These are phyloP conservation scores for Phoenix roebelenii DNA, from an alignment of 176 grass and related monocot species.

Conservation along the genomic window DNA sequence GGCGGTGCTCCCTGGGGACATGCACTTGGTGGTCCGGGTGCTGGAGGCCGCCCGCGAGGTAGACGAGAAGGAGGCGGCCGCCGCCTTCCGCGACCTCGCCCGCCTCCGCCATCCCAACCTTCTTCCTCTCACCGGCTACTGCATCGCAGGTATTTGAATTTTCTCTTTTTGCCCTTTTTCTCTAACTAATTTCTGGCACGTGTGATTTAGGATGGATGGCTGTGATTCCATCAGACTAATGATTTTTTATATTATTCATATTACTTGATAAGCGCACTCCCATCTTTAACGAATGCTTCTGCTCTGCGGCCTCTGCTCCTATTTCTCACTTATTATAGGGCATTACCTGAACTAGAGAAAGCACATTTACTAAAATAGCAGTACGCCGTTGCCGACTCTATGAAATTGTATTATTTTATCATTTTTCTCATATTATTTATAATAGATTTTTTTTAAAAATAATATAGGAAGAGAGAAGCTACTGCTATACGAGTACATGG, in stretches of 20 bases:
- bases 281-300: too few species aligned
- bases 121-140: conserved; percentile 80
- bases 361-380: too few species aligned
- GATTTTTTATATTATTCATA: too few species aligned
- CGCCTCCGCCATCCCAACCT: conserved; percentile 69
- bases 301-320: too few species aligned
- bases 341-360: too few species aligned
- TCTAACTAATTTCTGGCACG: not conserved
- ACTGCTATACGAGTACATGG: conserved; percentile 70
- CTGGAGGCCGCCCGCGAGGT: conserved; percentile 25
- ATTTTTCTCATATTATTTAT: not conserved
- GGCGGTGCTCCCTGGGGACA: conserved; percentile 54
- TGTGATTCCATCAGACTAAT: not conserved
- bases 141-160: conserved; percentile 46
- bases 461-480: conserved; percentile 53
- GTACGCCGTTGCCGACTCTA: too few species aligned
- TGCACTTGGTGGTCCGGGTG: conserved; percentile 71
- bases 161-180: not conserved
- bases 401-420: not conserved
- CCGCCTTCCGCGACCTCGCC: conserved; percentile 36
- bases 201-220: not conserved
- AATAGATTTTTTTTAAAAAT: too few species aligned
- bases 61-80: conserved; percentile 2
- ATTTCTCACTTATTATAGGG: too few species aligned
- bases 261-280: too few species aligned